Evolutionary conservation across 352 stramenopile genomes (phyloP).

Genomic region (Aphanomyces stellatus): DNA sequence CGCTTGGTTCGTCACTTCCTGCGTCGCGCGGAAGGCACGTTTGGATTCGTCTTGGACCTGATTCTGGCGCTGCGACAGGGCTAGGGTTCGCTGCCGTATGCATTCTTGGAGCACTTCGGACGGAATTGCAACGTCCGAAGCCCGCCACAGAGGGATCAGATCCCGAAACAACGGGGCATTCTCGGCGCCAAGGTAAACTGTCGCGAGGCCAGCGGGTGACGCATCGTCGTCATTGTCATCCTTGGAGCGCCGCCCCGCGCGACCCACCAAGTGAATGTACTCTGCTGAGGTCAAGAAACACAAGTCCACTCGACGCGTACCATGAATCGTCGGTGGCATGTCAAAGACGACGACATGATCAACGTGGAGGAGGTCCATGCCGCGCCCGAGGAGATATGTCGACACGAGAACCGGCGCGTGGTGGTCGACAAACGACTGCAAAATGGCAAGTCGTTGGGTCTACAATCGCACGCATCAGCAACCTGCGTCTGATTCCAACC

Average conservation of each 20-base stretch:
- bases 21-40: not conserved
- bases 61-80: not conserved
- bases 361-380: conserved; percentile 56
- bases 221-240: not conserved
- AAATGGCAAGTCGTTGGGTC: conserved; percentile 33
- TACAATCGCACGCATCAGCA: conserved; percentile 25
- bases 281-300: too few relatives aligned
- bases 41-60: not conserved
- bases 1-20: not conserved
- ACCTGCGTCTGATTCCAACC: not conserved
- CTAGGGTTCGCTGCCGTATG: not conserved
- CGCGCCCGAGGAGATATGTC: conserved; percentile 61
- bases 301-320: conserved; percentile 1
- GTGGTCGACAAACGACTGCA: conserved; percentile 55
- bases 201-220: not conserved
- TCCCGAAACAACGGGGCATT: not conserved
- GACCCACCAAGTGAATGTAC: conserved; percentile 59
- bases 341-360: conserved; percentile 70
- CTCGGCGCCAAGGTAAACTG: conserved; percentile 7
- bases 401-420: conserved; percentile 43
- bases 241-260: conserved; percentile 26
- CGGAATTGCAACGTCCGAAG: not conserved
- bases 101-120: not conserved
- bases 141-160: not conserved
- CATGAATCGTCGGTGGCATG: conserved; percentile 38